phyloP scores from a whole-genome alignment of 345 rosid species.

The Psidium friedrichsthalianum region DNA sequence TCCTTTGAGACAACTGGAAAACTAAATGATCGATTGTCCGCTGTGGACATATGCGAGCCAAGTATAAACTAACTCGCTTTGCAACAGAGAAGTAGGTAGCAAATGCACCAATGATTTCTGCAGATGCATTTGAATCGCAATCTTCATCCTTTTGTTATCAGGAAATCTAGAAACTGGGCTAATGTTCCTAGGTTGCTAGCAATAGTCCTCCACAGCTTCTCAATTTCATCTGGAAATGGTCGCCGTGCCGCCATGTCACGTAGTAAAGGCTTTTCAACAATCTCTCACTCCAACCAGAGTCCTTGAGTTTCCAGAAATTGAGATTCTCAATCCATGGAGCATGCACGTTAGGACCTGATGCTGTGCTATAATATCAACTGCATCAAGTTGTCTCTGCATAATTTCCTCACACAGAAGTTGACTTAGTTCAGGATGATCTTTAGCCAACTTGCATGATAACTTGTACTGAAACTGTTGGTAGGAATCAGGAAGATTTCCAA shows the following conservation, averaged over 20 bases:
- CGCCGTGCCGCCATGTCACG: conserved; percentile 97
- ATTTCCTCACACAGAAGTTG: conserved; percentile 97
- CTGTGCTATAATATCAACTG: conserved; percentile 97
- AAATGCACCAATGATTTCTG: conserved; percentile 98
- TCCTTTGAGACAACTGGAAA: conserved; percentile 85
- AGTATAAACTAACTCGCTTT: conserved; percentile 90
- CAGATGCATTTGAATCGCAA: conserved; percentile 97
- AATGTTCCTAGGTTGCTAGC: conserved; percentile 90
- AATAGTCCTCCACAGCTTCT: conserved; percentile 97
- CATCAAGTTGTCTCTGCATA: conserved; percentile 99
- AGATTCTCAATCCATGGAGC: conserved; percentile 99
- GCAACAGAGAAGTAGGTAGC: conserved; percentile 99
- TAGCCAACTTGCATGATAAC: conserved; percentile 91
- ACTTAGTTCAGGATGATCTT: conserved; percentile 94
- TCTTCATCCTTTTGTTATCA: conserved; percentile 97
- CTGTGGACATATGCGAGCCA: conserved; percentile 95
- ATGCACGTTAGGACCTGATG: conserved; percentile 99
- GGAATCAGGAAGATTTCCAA: conserved; percentile 97
- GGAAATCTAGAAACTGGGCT: conserved; percentile 92
- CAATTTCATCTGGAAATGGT: conserved; percentile 99
- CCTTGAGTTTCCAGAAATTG: conserved; percentile 97
- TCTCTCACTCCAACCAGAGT: conserved; percentile 98
- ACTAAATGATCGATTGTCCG: conserved; percentile 95
- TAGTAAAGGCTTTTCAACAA: conserved; percentile 93
- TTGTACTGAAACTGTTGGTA: conserved; percentile 98